phyloP scores from a whole-genome alignment of 176 grass and related monocot species.

The Hordeum marinum region DNA sequence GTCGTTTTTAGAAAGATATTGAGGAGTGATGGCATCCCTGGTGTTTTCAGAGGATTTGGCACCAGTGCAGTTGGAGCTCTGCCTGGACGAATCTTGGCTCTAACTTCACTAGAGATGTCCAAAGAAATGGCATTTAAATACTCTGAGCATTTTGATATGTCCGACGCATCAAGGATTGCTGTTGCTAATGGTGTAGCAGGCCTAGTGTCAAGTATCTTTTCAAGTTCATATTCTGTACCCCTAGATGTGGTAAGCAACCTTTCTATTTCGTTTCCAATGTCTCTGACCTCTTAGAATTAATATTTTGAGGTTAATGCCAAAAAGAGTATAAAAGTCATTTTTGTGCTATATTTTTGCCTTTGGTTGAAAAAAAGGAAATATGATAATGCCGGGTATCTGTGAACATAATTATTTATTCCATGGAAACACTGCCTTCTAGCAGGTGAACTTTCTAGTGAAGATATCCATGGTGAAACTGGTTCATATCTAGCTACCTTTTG shows the following conservation, averaged over 20 bases:
- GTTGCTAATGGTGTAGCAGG: conserved; percentile 73
- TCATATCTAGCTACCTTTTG: neutral
- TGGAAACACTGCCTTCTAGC: neutral
- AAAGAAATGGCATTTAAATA: conserved; percentile 85
- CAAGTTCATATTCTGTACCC: conserved; percentile 84
- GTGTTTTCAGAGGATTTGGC: conserved; percentile 87
- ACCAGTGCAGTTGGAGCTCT: conserved; percentile 78
- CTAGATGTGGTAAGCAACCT: conserved; percentile 80
- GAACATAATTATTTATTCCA: neutral
- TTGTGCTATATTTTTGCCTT: neutral
- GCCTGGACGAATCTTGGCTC: conserved; percentile 73
- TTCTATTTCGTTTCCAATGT: neutral
- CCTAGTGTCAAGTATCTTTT: conserved; percentile 68
- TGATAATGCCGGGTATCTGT: neutral
- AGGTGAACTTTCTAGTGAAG: neutral
- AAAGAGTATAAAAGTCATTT: neutral
- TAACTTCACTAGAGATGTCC: conserved; percentile 84
- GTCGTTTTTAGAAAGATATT: conserved; percentile 73
- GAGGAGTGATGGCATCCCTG: conserved; percentile 69
- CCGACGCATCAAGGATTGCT: conserved; percentile 67
- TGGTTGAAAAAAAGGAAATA: neutral
- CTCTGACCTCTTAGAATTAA: neutral
- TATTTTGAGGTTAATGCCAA: neutral
- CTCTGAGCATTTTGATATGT: conserved; percentile 54
- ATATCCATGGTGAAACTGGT: neutral